A percentile compares a stretch with the other conserved stretches of the same genome.
Conservation (phyloP, 768 basidiomycete species). For the Mycena capillaripes region DNA sequence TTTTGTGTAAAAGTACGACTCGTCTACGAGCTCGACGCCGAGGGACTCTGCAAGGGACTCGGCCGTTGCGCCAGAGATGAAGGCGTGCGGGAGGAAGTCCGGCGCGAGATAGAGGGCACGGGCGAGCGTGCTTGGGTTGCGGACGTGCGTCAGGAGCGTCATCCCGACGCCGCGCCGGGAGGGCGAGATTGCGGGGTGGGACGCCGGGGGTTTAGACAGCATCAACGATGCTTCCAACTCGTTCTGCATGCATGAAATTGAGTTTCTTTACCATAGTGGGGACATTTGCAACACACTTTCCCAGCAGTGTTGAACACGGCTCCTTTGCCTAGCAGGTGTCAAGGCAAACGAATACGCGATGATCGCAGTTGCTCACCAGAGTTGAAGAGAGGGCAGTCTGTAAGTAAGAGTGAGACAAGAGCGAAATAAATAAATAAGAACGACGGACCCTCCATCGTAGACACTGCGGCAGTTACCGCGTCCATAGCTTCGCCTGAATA, state of each 20-base stretch:
- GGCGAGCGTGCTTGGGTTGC: slow-evolving; percentile 82
- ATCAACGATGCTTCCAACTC: slow-evolving; percentile 88
- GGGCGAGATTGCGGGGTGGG: slow-evolving; percentile 70
- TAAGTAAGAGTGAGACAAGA: background rate
- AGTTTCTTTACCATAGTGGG: background rate
- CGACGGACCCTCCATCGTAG: slow-evolving; percentile 74
- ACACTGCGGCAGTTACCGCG: slow-evolving; percentile 82
- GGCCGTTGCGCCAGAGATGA: slow-evolving; percentile 76
- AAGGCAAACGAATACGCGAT: too few species aligned
- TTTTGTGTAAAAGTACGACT: slow-evolving; percentile 85
- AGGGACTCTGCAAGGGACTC: slow-evolving; percentile 71
- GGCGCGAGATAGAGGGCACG: slow-evolving; percentile 82
- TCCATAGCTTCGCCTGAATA: slow-evolving; percentile 82
- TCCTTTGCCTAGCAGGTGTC: slow-evolving; percentile 65
- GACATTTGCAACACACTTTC: slow-evolving; percentile 67
- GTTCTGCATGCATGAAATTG: slow-evolving; percentile 58
- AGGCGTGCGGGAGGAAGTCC: slow-evolving; percentile 70
- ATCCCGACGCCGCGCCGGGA: slow-evolving; percentile 74
- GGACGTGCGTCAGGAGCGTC: slow-evolving; percentile 74
- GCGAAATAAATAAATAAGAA: slow-evolving; percentile 10
- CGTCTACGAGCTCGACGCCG: slow-evolving; percentile 73
- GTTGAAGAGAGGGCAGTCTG: slow-evolving; percentile 86
- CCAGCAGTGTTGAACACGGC: slow-evolving; percentile 88
- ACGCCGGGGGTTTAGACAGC: slow-evolving; percentile 82
- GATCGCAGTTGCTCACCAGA: slow-evolving; percentile 40